Conservation (phyloP, 495 filamentous ascomycete species). For the Aspergillus sparsus region DNA sequence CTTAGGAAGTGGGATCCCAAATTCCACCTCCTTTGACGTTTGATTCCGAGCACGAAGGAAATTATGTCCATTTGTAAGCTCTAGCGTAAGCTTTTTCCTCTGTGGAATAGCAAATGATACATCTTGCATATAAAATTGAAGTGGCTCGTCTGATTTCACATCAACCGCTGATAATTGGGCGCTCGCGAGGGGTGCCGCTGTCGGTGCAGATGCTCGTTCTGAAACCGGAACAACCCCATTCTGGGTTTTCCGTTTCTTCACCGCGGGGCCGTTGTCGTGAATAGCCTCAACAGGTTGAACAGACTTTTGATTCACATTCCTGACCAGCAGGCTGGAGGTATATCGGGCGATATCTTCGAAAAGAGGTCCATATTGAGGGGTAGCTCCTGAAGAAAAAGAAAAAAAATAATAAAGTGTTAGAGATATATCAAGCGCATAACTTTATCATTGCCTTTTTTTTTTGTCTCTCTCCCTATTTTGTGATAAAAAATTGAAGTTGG, state of each 20-base stretch:
- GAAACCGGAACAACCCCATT: slow-evolving; percentile 31
- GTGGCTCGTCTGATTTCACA: slow-evolving; percentile 41
- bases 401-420: slow-evolving; percentile 12
- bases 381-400: slow-evolving; percentile 31
- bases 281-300: slow-evolving; percentile 24
- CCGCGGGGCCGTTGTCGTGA: slow-evolving; percentile 40
- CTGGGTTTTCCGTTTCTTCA: slow-evolving; percentile 60
- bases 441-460: not conserved
- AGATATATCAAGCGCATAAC: too few relatives aligned
- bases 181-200: slow-evolving; percentile 28
- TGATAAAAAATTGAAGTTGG: not conserved
- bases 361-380: slow-evolving; percentile 43
- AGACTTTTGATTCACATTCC: slow-evolving; percentile 27
- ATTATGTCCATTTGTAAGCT: slow-evolving; percentile 57
- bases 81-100: slow-evolving; percentile 87
- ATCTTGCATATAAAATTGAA: slow-evolving; percentile 62
- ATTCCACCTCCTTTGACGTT: slow-evolving; percentile 64
- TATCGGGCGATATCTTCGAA: slow-evolving; percentile 54
- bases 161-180: slow-evolving; percentile 42
- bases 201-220: too few relatives aligned
- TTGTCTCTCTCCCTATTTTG: not conserved
- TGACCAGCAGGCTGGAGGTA: slow-evolving; percentile 46
- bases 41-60: slow-evolving; percentile 70
- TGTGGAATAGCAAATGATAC: slow-evolving; percentile 78
- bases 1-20: slow-evolving; percentile 66